Percentiles rank a stretch among this genome's conserved stretches.
phyloP scores from a whole-genome alignment of 2,329 filamentous ascomycete genomes.

The Epichloe festucae region DNA sequence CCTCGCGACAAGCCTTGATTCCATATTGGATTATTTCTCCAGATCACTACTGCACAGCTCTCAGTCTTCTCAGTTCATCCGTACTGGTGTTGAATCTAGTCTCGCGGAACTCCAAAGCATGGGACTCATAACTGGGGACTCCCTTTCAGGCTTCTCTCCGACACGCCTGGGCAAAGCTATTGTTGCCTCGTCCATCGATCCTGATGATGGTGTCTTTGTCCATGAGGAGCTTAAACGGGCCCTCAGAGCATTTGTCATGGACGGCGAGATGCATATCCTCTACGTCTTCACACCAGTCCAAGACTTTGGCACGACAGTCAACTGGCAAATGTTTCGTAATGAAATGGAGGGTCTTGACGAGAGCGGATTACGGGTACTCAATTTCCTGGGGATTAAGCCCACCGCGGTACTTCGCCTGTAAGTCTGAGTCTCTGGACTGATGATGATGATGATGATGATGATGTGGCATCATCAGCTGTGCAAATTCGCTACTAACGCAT shows the following conservation, averaged over 20 bases:
- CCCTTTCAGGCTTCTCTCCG: slow-evolving; percentile 39
- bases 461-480: slow-evolving; percentile 4
- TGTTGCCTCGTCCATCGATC: slow-evolving; percentile 59
- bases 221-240: slow-evolving; percentile 55
- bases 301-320: slow-evolving; percentile 39
- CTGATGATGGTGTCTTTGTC: slow-evolving; percentile 63
- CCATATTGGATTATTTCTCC: slow-evolving; percentile 53
- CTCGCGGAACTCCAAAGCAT: slow-evolving; percentile 42
- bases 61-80: slow-evolving; percentile 34
- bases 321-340: slow-evolving; percentile 61
- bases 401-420: slow-evolving; percentile 54
- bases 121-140: slow-evolving; percentile 40
- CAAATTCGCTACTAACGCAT: slow-evolving; percentile 2
- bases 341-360: slow-evolving; percentile 60
- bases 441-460: background rate
- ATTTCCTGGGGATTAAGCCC: slow-evolving; percentile 56
- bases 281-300: slow-evolving; percentile 68
- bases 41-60: slow-evolving; percentile 55
- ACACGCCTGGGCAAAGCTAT: slow-evolving; percentile 58
- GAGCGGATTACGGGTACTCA: slow-evolving; percentile 54
- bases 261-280: slow-evolving; percentile 67
- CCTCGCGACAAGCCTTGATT: slow-evolving; percentile 50
- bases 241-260: slow-evolving; percentile 62
- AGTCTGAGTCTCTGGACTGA: slow-evolving; percentile 12
- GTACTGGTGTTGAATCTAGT: slow-evolving; percentile 42